Base-by-base conservation (phyloP, 345 rosid species). In the Rhizophora apiculata region DNA sequence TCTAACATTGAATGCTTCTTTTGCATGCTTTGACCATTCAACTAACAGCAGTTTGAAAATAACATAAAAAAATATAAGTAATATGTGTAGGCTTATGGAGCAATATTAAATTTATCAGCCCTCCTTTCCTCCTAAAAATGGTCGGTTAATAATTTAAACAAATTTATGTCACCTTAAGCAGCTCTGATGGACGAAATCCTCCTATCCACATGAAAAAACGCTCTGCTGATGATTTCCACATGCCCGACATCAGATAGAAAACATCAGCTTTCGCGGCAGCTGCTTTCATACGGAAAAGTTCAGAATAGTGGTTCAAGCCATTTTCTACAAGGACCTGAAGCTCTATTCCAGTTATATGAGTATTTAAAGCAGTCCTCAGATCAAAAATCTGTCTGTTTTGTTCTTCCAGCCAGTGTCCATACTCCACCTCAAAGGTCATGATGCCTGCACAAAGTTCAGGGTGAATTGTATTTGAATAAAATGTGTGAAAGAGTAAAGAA, bases 201-300 rank as follows among this genome's bases (percentile, higher is more conserved):
- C 97, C 99, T 1, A 95, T 88, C 99, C 99, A 95, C 30, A 82
- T 79, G 85, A 95, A 95, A 70, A 92, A 87, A n/a, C 93, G 82
- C 81, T 95, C 99, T 11, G 97, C 86, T 0, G 96, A 71, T 22
- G 99, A 81, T 75, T 83, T 92, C 99, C 99, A 95, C 88, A 86
- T 62, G 30, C 99, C 99, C 0, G 82, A 85, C 83, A 95, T 91
- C 69, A 95, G 63, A 66, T 87, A 92, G 70, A 89, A 92, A 32
- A 92, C 96, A 73, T 95, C 96, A 30, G 85, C 74, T 78, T 83
- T 87, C 7, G 99, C 89, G 46, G 92, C 96, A 1, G 79, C 43
- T 59, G 96, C 77, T 80, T 95, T 95, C 96, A 88, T 78, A 36
- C 80, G 84, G 82, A 95, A 92, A 72, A 95, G 97, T 68, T 92